A percentile compares a stretch with the other conserved stretches of the same genome.
Evolutionary conservation across 208 protist genomes (phyloP).

Genomic region (Leishmania tarentolae): DNA sequence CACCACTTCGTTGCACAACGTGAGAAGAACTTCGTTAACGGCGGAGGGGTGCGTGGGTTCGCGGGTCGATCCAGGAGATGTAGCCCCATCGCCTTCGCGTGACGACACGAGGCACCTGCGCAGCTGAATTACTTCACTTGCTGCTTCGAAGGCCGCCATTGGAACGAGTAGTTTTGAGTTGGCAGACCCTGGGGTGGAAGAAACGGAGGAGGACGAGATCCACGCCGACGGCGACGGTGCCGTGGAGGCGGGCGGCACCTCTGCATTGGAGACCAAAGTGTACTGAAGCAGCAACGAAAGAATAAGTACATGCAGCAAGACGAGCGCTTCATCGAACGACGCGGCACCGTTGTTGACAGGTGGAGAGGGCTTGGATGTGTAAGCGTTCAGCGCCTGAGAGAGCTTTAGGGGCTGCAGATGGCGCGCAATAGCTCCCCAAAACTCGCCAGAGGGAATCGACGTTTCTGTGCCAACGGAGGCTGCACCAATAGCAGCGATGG

Average conservation of each 20-base stretch:
- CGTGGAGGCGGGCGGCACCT: constrained; percentile 2
- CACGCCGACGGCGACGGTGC: constrained; percentile 5
- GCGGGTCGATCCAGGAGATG: not conserved
- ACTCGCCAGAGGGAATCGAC: constrained; percentile 17
- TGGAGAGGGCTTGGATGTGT: not conserved
- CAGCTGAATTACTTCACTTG: constrained; percentile 29
- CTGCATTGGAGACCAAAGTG: constrained; percentile 6
- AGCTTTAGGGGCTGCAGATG: constrained; percentile 23
- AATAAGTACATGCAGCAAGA: constrained; percentile 24
- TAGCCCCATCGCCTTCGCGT: not conserved
- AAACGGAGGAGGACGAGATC: not conserved
- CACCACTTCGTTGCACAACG: constrained; percentile 26
- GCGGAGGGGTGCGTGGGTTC: not conserved
- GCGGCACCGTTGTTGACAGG: not conserved
- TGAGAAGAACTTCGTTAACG: constrained; percentile 3
- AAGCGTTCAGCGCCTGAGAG: constrained; percentile 11
- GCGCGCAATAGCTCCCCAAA: constrained; percentile 25
- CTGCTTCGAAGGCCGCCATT: constrained; percentile 24
- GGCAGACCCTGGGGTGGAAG: constrained; percentile 1
- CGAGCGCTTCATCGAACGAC: constrained; percentile 10
- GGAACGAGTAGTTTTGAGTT: constrained; percentile 17
- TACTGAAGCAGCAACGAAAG: constrained; percentile 32
- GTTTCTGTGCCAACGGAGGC: constrained; percentile 11
- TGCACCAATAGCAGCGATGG: constrained; percentile 29
- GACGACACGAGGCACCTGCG: constrained; percentile 2